Evolutionary conservation across 805 yeast genomes (phyloP).

Genomic region (Metschnikowia cubensis): DNA sequence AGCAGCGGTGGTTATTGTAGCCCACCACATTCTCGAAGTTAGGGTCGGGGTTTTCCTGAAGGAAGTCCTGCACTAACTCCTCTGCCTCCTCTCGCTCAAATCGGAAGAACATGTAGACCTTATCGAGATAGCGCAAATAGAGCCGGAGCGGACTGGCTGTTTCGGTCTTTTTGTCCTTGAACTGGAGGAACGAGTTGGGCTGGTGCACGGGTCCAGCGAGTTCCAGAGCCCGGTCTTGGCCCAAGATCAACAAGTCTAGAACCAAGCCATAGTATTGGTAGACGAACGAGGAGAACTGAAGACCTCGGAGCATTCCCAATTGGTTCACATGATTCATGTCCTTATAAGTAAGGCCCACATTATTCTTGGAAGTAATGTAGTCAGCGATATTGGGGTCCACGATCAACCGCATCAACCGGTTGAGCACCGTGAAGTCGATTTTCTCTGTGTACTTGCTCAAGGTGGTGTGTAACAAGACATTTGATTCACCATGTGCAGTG

Average conservation of each 20-base stretch:
- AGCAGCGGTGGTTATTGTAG: constrained; percentile 82
- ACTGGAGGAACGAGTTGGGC: constrained; percentile 80
- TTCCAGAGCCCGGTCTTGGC: constrained; percentile 82
- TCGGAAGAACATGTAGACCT: constrained; percentile 72
- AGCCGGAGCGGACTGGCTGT: constrained; percentile 69
- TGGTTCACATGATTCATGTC: constrained; percentile 95
- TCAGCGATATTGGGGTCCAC: constrained; percentile 92
- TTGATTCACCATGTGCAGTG: constrained; percentile 64
- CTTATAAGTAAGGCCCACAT: constrained; percentile 74
- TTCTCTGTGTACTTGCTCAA: constrained; percentile 74
- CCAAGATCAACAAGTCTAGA: constrained; percentile 75
- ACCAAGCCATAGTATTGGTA: constrained; percentile 87
- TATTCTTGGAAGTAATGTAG: constrained; percentile 88
- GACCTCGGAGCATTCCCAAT: constrained; percentile 81
- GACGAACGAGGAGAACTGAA: constrained; percentile 86
- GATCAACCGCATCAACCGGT: constrained; percentile 72
- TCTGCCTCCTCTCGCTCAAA: constrained; percentile 70
- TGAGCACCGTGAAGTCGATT: constrained; percentile 81
- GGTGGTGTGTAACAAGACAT: constrained; percentile 79
- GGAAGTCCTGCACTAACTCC: constrained; percentile 68
- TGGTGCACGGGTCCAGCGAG: constrained; percentile 71
- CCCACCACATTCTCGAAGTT: constrained; percentile 83
- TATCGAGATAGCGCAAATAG: constrained; percentile 81
- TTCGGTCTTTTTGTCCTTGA: constrained; percentile 55
- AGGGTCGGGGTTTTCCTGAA: constrained; percentile 88